Percentiles rank a stretch among this genome's conserved stretches.
Evolutionary conservation across 495 filamentous ascomycete species (phyloP).

Genomic region (Penicillium simplicissimum): DNA sequence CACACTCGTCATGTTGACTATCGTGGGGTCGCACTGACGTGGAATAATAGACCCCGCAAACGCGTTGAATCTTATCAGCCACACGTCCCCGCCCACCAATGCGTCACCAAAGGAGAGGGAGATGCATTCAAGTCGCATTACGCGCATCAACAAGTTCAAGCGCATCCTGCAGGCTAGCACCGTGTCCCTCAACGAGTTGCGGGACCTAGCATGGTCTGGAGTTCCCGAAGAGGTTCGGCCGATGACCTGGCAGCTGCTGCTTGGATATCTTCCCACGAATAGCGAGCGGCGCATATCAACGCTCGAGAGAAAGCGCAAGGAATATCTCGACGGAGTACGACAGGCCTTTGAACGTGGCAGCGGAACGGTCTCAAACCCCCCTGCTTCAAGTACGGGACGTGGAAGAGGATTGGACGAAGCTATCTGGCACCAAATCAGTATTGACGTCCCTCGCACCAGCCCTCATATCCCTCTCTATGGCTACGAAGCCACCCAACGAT

Average conservation of each 20-base stretch:
- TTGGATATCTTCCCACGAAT: constrained; percentile 93
- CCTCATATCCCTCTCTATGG: constrained; percentile 92
- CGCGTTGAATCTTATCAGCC: constrained; percentile 88
- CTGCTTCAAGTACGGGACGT: constrained; percentile 45
- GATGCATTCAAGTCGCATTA: constrained; percentile 81
- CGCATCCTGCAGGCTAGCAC: constrained; percentile 87
- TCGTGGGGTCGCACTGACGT: constrained; percentile 14
- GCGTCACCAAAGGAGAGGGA: constrained; percentile 84
- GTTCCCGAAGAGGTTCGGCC: constrained; percentile 92
- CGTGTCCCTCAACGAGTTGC: constrained; percentile 79
- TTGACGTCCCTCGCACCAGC: constrained; percentile 95
- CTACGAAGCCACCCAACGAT: constrained; percentile 94
- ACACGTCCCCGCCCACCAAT: constrained; percentile 71
- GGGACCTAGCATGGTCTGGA: constrained; percentile 87
- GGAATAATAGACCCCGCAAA: constrained; percentile 78
- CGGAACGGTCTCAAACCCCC: constrained; percentile 34
- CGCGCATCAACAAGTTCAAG: constrained; percentile 98
- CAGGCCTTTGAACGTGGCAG: constrained; percentile 86
- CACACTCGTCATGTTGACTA: neutral
- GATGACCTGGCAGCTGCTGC: constrained; percentile 96
- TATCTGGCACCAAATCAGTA: constrained; percentile 98
- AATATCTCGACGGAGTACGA: constrained; percentile 93
- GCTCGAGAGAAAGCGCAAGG: constrained; percentile 91
- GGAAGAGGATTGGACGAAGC: constrained; percentile 85
- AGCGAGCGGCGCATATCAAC: constrained; percentile 88